These are phyloP conservation scores for Nothopassalora personata DNA, from an alignment of 2,329 filamentous ascomycete species.

Conservation along the genomic window DNA sequence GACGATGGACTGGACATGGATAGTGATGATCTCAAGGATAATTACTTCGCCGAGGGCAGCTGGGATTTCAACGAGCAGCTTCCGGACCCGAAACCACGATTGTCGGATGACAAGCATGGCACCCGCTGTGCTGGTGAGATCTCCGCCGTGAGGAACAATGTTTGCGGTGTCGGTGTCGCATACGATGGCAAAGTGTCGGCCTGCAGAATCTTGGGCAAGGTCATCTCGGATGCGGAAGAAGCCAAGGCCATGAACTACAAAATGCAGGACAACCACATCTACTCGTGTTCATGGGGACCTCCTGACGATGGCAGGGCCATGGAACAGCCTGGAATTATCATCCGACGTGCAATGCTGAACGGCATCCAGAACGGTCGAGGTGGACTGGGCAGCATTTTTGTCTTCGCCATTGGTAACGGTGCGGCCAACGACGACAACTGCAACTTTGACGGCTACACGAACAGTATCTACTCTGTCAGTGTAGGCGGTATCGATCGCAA, in stretches of 20 bases:
- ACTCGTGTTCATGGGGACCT: conserved; percentile 97
- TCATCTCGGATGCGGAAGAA: conserved; percentile 89
- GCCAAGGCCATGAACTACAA: conserved; percentile 88
- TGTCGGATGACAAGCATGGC: conserved; percentile 82
- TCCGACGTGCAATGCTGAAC: conserved; percentile 84
- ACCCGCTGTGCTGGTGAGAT: conserved; percentile 95
- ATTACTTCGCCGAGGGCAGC: conserved; percentile 89
- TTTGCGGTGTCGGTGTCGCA: conserved; percentile 92
- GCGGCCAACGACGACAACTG: conserved; percentile 86
- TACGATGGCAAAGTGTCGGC: conserved; percentile 88
- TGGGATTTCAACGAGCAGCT: conserved; percentile 92
- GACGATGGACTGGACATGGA: conserved; percentile 96
- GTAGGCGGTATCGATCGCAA: conserved; percentile 87
- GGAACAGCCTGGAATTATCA: conserved; percentile 86
- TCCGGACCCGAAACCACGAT: conserved; percentile 71
- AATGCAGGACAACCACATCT: conserved; percentile 88
- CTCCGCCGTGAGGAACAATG: conserved; percentile 82
- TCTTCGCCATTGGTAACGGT: conserved; percentile 95
- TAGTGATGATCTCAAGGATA: conserved; percentile 83
- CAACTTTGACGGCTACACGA: conserved; percentile 99
- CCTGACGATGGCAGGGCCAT: conserved; percentile 90
- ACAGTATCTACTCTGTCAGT: conserved; percentile 98
- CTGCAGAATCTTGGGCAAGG: conserved; percentile 84
- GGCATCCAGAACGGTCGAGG: conserved; percentile 81
- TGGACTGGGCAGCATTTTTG: conserved; percentile 84